These are phyloP conservation scores for Violaceomyces palustris DNA, from an alignment of 1,284 basidiomycete species.

Conservation along the genomic window DNA sequence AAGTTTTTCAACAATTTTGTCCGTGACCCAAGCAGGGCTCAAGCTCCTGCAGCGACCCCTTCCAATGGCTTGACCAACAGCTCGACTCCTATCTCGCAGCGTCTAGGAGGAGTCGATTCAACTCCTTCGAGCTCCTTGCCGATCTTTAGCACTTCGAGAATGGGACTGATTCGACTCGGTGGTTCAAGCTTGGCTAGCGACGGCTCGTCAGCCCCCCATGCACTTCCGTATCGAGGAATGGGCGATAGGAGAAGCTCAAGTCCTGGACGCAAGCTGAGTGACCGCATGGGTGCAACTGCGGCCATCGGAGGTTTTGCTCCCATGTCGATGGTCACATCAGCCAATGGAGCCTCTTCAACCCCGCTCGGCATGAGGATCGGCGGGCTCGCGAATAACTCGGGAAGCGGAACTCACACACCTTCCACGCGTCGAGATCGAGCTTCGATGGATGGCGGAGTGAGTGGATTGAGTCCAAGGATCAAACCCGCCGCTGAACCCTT, in stretches of 20 bases:
- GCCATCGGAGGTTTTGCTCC: too few species aligned
- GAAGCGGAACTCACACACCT: not conserved
- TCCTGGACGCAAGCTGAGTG: not conserved
- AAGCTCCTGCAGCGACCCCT: constrained; percentile 1
- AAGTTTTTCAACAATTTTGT: constrained; percentile 34
- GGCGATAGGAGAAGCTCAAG: too few species aligned
- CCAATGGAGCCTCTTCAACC: not conserved
- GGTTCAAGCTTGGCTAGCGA: too few species aligned
- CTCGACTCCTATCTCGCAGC: constrained; percentile 2
- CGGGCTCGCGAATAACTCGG: constrained; percentile 1
- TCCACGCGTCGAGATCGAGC: not conserved
- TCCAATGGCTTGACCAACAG: not conserved
- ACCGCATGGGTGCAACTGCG: not conserved
- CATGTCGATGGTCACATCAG: too few species aligned
- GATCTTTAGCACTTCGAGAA: constrained; percentile 13
- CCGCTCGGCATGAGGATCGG: constrained; percentile 21
- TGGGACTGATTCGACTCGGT: constrained; percentile 25
- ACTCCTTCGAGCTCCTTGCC: not conserved
- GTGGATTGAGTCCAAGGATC: not conserved
- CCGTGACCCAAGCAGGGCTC: constrained; percentile 24
- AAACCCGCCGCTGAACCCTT: constrained; percentile 6
- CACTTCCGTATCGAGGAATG: too few species aligned
- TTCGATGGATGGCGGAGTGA: not conserved
- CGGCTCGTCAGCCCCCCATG: too few species aligned
- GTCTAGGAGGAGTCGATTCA: constrained; percentile 4